phyloP scores from a whole-genome alignment of 2,329 filamentous ascomycete genomes.

The Ciborinia camelliae region DNA sequence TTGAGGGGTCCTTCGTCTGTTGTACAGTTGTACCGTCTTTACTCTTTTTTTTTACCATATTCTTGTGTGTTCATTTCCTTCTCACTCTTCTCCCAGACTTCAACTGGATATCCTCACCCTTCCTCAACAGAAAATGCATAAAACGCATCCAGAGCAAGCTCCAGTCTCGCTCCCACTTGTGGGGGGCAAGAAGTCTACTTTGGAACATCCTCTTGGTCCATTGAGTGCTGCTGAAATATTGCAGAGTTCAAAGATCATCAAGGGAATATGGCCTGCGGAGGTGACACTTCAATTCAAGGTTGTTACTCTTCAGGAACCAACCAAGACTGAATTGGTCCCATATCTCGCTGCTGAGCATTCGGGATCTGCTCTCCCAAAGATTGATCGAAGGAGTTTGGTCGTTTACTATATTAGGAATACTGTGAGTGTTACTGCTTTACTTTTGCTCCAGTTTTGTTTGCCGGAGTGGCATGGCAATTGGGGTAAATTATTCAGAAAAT shows the following conservation, averaged over 20 bases:
- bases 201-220: constrained; percentile 56
- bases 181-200: constrained; percentile 27
- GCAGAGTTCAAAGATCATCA: constrained; percentile 48
- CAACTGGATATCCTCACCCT: not conserved
- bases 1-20: not conserved
- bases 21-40: no score
- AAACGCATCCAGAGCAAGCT: constrained; percentile 26
- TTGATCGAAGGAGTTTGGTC: constrained; percentile 52
- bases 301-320: constrained; percentile 57
- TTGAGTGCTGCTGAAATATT: constrained; percentile 56
- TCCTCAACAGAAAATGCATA: not conserved
- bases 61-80: no score
- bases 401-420: constrained; percentile 60
- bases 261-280: constrained; percentile 51
- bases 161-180: constrained; percentile 28
- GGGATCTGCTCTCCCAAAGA: constrained; percentile 40
- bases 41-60: not conserved
- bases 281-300: constrained; percentile 60
- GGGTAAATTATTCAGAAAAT: not conserved
- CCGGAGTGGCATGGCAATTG: not conserved
- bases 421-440: constrained; percentile 40
- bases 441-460: not conserved
- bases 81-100: not conserved
- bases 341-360: constrained; percentile 50
- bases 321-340: constrained; percentile 49